Evolutionary conservation across 257 asterid species (phyloP), one percentile per base, ranked within the genome.

Genomic region (Ligustrum vulgare): DNA sequence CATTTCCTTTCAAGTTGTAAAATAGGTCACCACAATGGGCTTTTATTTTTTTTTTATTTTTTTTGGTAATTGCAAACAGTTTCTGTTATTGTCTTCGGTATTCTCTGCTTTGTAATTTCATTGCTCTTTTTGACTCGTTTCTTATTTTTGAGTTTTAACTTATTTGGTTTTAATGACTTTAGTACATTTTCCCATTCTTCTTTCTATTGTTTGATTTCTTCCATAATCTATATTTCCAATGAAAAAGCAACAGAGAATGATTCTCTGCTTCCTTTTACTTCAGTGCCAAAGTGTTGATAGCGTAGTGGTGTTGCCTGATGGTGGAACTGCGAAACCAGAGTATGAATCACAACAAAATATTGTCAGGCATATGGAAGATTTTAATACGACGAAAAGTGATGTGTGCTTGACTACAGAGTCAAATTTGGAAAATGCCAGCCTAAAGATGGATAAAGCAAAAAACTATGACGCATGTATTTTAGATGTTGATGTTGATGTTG

Each of bases 401-500:
- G 79, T 78, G 76, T 77, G 80, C 84, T 75, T 85, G 74, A 82
- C 79, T 80, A 56, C 79, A 51, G 81, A 81, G 72, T 79, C 90
- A 67, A 82, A 73, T 77, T 80, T 84, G 70, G 88, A 73, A 74
- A 83, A 68, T 67, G 81, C 84, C 82, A 82, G 76, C 67, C 73
- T 81, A 70, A 87, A 83, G 77, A 84, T 80, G 80, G 91, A 84
- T 75, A 79, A 79, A 71, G 67, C 77, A 77, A 85, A 83, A 72
- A 80, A 67, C 67, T 77, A 86, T 75, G 86, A 80, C 36, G 78
- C 89, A 54, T 77, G 82, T 72, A 35, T 79, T 72, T 41, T 84
- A 76, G 89, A 83, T 72, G 72, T 84, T 20, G 96, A 89, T 74
- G 77, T 89, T 69, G 89, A 83, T 72, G 72, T 84, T 20, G 96